phyloP scores from a whole-genome alignment of 352 stramenopile species.

The Pythium angustatum region DNA sequence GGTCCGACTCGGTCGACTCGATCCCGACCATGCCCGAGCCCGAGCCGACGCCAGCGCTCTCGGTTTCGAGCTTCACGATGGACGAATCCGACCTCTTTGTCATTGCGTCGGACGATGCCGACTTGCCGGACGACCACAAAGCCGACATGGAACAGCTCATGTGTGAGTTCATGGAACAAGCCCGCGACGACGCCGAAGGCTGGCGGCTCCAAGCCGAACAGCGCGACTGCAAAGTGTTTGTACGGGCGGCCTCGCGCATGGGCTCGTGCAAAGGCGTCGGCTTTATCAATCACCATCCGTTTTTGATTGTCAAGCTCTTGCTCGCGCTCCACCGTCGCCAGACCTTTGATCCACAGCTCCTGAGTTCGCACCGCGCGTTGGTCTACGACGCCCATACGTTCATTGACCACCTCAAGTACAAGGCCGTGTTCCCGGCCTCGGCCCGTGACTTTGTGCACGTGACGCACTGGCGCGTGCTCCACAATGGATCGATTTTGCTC shows the following conservation, averaged over 20 bases:
- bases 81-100: conserved; percentile 35
- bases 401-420: conserved; percentile 72
- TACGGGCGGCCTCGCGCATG: conserved; percentile 42
- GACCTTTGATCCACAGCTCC: conserved; percentile 57
- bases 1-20: conserved; percentile 29
- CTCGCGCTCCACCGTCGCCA: conserved; percentile 51
- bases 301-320: conserved; percentile 56
- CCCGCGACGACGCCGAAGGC: conserved; percentile 45
- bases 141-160: conserved; percentile 55
- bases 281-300: conserved; percentile 53
- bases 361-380: conserved; percentile 46
- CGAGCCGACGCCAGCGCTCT: conserved; percentile 32
- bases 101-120: conserved; percentile 35
- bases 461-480: conserved; percentile 72
- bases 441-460: conserved; percentile 65
- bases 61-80: conserved; percentile 31
- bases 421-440: conserved; percentile 58
- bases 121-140: conserved; percentile 39
- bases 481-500: conserved; percentile 54
- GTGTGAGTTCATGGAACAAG: conserved; percentile 59
- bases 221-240: conserved; percentile 58
- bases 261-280: conserved; percentile 60
- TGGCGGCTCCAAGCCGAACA: conserved; percentile 68
- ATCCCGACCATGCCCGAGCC: conserved; percentile 30
- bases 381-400: conserved; percentile 76